Percentiles rank a stretch among this genome's conserved stretches.
phyloP scores from a whole-genome alignment of 2,329 filamentous ascomycete species.

The Lachnellula suecica region DNA sequence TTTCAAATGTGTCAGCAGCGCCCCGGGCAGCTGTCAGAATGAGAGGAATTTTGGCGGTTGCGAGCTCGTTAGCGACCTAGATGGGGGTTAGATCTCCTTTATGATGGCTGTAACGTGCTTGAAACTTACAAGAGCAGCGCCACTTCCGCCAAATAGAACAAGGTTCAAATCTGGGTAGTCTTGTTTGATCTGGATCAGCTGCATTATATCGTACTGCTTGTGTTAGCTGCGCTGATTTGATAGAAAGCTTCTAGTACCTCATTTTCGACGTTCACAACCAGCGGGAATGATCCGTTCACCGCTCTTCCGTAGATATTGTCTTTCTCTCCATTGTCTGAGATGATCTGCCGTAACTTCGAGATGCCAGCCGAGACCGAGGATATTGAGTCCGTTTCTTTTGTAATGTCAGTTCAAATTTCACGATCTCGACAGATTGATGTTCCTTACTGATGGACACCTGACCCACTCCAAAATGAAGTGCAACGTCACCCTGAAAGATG shows the following conservation, averaged over 20 bases:
- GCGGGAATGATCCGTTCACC: conserved; percentile 37
- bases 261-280: conserved; percentile 41
- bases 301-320: conserved; percentile 39
- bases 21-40: conserved; percentile 41
- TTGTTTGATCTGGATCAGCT: conserved; percentile 39
- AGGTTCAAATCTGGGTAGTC: conserved; percentile 35
- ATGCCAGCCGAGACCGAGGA: conserved; percentile 32
- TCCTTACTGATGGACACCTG: conserved; percentile 33
- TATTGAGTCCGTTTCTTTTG: conserved; percentile 25
- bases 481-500: conserved; percentile 42
- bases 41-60: conserved; percentile 40
- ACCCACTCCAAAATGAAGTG: conserved; percentile 41
- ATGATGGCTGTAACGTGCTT: too few relatives aligned
- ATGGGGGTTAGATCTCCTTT: too few relatives aligned
- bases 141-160: conserved; percentile 40
- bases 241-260: conserved; percentile 27
- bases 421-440: conserved; percentile 17
- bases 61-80: conserved; percentile 40
- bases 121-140: conserved; percentile 37
- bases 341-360: conserved; percentile 36
- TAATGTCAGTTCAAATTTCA: too few relatives aligned
- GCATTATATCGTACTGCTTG: conserved; percentile 39
- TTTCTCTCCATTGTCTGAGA: conserved; percentile 35
- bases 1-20: conserved; percentile 36
- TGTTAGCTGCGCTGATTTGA: not conserved